Evolutionary conservation across 305 asterid genomes (phyloP), one percentile per base, ranked within the genome.

Genomic region (Rubia tinctorum): DNA sequence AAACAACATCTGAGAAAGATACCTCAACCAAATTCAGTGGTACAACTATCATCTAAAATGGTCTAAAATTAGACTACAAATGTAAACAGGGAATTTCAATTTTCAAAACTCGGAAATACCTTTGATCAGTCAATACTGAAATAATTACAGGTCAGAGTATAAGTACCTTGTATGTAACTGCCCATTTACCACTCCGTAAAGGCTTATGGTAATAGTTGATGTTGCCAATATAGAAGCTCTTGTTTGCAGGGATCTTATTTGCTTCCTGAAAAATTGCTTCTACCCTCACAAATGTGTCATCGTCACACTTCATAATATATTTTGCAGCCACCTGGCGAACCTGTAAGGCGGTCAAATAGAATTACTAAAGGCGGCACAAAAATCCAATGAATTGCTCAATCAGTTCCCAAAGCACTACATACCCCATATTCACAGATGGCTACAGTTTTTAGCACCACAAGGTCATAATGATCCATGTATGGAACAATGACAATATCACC

Each of bases 341-440:
- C 97, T 91, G 81, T 77, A 66, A 81, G 39, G 69, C 76, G 68
- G 75, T 63, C 68, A 34, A 34, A 66, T 11, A 30, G 42, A 39
- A 51, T 68, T 71, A 72, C 45, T 63, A 34, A 34, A 45, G 45
- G 40, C 68, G 53, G 20, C 23, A 47, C 14, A 17, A 42, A 66
- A 23, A 25, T 69, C 61, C 39, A 43, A 58, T 25, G 7, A 49
- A 45, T 27, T 18, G 42, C n/a, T 22, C 43, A 47, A 6, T 5
- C 39, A n/a, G 6, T 65, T 22, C 37, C 2, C 7, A 68, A 12
- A 47, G 55, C 59, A 62, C 56, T 14, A 75, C 96, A 83, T 78
- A 91, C 97, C 87, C 96, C 96, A 55, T 86, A 91, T 74, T 91
- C 97, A 63, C 90, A 88, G 59, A 91, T 89, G 77, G 97, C 96